Conservation (phyloP, 805 yeast species). For the Candida glaebosa region DNA sequence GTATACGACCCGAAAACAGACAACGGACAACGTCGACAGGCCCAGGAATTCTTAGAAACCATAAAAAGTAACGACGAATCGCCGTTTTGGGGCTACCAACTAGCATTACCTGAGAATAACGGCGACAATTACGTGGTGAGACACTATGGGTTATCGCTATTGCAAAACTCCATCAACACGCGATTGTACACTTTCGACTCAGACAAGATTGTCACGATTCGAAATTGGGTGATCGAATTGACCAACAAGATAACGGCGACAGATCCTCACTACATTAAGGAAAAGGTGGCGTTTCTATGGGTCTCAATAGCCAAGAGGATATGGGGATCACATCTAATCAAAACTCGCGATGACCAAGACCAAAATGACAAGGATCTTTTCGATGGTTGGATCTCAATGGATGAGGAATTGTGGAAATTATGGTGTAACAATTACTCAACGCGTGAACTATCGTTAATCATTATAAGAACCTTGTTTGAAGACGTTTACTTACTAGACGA, state of each 20-base stretch:
- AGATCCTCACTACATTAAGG: slow-evolving; percentile 89
- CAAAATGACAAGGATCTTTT: slow-evolving; percentile 7
- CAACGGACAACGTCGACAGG: slow-evolving; percentile 53
- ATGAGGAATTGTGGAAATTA: slow-evolving; percentile 62
- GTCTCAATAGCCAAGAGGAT: slow-evolving; percentile 83
- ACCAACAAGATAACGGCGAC: slow-evolving; percentile 52
- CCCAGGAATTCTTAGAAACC: slow-evolving; percentile 66
- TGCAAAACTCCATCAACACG: slow-evolving; percentile 66
- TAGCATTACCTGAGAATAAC: slow-evolving; percentile 63
- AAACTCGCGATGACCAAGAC: slow-evolving; percentile 14
- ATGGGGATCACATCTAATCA: slow-evolving; percentile 77
- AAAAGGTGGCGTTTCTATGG: slow-evolving; percentile 88
- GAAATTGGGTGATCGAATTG: slow-evolving; percentile 83
- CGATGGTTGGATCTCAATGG: slow-evolving; percentile 88
- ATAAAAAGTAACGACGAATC: slow-evolving; percentile 77
- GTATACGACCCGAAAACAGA: slow-evolving; percentile 65
- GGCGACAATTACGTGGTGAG: slow-evolving; percentile 66
- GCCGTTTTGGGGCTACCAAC: slow-evolving; percentile 88
- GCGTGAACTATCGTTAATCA: slow-evolving; percentile 72
- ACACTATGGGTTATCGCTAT: slow-evolving; percentile 82
- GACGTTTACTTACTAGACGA: slow-evolving; percentile 91
- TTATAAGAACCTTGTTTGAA: slow-evolving; percentile 84
- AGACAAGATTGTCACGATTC: slow-evolving; percentile 60
- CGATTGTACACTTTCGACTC: slow-evolving; percentile 53
- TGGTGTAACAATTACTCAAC: slow-evolving; percentile 68